Evolutionary conservation across 208 protist species (phyloP), one percentile per base, ranked within the genome.

Genomic region (Leishmania braziliensis): DNA sequence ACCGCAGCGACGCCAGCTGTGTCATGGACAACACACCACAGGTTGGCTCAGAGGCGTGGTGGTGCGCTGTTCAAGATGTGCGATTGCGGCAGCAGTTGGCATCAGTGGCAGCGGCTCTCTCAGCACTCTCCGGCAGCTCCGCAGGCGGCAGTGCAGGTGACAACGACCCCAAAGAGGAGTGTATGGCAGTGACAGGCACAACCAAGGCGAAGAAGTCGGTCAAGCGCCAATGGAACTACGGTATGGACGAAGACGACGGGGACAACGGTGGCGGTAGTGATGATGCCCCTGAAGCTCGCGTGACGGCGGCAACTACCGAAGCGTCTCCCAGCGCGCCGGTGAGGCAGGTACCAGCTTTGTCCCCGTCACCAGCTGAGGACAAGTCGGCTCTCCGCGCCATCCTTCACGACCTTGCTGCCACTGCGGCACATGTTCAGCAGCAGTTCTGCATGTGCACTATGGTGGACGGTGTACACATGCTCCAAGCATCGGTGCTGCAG

Each of bases 161-260:
- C 69, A 20, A 54, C 46, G 9, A 62, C 43, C 1, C 14, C 26
- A 10, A 54, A 23, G 48, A 18, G 12, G 48, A 9, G 66, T n/a
- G 50, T 48, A 43, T n/a, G 43, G 70, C 48, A 18, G 4, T 23
- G 3, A 56, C 10, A n/a, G 48, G 26, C 23, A 23, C 43, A 48
- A 8, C 48, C 0, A 12, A 20, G 46, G 33, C 5, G 16, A 62
- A 26, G 48, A 62, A 3, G 72, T 50, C 14, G 51, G 10, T 50
- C 5, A 26, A 43, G 39, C 83, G 60, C 23, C 80, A 80, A 63
- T 92, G 90, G 88, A 54, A 81, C 16, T 95, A 94, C 77, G 78
- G 88, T 26, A 83, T 93, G 50, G 90, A 94, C 72, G 90, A 94
- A 70, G 90, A 96, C 73, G 74, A 73, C 1, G 51, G n/a, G 20